A percentile compares a stretch with the other conserved stretches of the same genome.
These are phyloP conservation scores for Colletotrichum sp. DNA, from an alignment of 2,329 filamentous ascomycete species.

Conservation along the genomic window DNA sequence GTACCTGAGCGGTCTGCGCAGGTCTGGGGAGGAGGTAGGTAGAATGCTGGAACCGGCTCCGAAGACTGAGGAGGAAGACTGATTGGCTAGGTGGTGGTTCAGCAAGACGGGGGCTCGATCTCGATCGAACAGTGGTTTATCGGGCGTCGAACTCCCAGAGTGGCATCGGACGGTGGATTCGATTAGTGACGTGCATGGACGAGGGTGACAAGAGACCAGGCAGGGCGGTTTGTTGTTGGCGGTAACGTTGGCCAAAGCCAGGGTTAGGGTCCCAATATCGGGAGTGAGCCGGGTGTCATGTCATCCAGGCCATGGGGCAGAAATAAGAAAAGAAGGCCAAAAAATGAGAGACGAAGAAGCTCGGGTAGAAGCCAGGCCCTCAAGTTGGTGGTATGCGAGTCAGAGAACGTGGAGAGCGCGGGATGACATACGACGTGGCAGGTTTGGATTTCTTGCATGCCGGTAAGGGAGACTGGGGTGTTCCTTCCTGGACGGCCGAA, in stretches of 20 bases:
- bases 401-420: slow-evolving; percentile 20
- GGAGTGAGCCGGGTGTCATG: background rate
- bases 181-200: slow-evolving; percentile 14
- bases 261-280: slow-evolving; percentile 6
- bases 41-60: background rate
- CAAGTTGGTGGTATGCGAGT: slow-evolving; percentile 6
- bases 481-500: background rate
- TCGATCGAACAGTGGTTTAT: background rate
- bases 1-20: background rate
- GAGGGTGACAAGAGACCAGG: background rate
- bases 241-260: background rate
- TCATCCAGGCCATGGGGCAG: background rate
- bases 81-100: background rate
- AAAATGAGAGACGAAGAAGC: background rate
- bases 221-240: background rate
- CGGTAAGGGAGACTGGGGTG: slow-evolving; percentile 1
- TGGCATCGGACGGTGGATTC: slow-evolving; percentile 13
- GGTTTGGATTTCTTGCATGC: slow-evolving; percentile 16
- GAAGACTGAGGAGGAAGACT: background rate
- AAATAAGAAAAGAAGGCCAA: background rate
- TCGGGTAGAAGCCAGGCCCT: background rate
- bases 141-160: background rate
- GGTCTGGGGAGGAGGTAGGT: background rate
- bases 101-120: slow-evolving; percentile 1
- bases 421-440: slow-evolving; percentile 19